Base-by-base conservation (phyloP, 2,329 filamentous ascomycete genomes). In the Talaromyces sp. region DNA sequence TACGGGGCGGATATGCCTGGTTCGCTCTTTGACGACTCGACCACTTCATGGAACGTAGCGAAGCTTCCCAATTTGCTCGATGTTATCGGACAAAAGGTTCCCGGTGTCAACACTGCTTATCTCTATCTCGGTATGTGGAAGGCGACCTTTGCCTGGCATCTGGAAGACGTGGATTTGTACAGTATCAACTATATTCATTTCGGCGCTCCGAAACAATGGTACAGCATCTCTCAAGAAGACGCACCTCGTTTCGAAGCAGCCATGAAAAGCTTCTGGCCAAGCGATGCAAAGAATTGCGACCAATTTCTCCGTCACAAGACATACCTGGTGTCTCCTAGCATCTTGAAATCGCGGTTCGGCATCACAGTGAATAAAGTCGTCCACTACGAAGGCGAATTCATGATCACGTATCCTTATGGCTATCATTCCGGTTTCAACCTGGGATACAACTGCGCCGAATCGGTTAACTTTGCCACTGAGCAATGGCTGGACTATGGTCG, bases 111-210 rank as follows among this genome's bases (percentile, higher is more conserved):
- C 72, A 99, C 93, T 1, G 93, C 95, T 1, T 99, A 99, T 72
- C 85, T 99, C 1, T 99, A 99, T 73, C 83, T 99, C 64, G 95
- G 95, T 48, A 99, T 99, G 95, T 99, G 95, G 95, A 98, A 98
- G 77, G 93, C 95, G 12, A 98, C 95, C 0, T 99, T 99, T 75
- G 95, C 95, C 8, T 99, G 95, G 95, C 95, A 99, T 83, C 80
- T 99, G 60, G 95, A 99, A 75, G 95, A 99, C 74, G 93, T 99
- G 46, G 95, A 99, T 79, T 85, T 99, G 4, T 99, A 99, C 86
- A 98, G 93, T 75, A 99, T 99, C 83, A 99, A 99, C 79, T 99
- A 97, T 75, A 92, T 99, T 64, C 95, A 99, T 73, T 99, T 99
- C 75, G 95, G 95, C 61, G 95, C 95, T 1, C 95, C 95, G 0